A percentile compares a stretch with the other conserved stretches of the same genome.
These are phyloP conservation scores for Corymbia calophylla DNA, from an alignment of 441 rosid species.

Conservation along the genomic window DNA sequence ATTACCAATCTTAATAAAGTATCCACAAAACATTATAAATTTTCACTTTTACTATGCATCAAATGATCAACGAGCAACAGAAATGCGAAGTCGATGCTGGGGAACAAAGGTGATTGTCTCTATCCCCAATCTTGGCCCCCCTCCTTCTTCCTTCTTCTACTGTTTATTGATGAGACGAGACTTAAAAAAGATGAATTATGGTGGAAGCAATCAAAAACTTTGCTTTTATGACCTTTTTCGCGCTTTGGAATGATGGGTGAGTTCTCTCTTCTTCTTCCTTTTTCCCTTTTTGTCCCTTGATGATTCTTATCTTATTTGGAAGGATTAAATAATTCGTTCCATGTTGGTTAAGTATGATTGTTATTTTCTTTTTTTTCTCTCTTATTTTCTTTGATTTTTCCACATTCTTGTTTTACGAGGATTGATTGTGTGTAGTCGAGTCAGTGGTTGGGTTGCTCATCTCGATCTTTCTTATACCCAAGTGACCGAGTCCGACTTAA, in stretches of 20 bases:
- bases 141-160: neutral
- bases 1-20: rapidly evolving
- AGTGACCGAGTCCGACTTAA: neutral
- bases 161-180: neutral
- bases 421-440: neutral
- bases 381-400: neutral
- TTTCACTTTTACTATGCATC: neutral
- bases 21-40: rapidly evolving
- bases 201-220: neutral
- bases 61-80: neutral
- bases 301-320: neutral
- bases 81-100: neutral
- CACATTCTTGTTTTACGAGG: neutral
- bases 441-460: neutral
- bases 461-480: rapidly evolving
- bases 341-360: rapidly evolving
- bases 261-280: neutral
- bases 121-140: rapidly evolving
- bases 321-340: neutral
- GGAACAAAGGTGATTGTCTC: neutral
- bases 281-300: neutral
- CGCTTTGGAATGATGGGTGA: neutral
- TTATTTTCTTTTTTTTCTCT: neutral
- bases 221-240: neutral
- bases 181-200: neutral